phyloP scores from a whole-genome alignment of 106 monocot species.

The Acorus gramineus region DNA sequence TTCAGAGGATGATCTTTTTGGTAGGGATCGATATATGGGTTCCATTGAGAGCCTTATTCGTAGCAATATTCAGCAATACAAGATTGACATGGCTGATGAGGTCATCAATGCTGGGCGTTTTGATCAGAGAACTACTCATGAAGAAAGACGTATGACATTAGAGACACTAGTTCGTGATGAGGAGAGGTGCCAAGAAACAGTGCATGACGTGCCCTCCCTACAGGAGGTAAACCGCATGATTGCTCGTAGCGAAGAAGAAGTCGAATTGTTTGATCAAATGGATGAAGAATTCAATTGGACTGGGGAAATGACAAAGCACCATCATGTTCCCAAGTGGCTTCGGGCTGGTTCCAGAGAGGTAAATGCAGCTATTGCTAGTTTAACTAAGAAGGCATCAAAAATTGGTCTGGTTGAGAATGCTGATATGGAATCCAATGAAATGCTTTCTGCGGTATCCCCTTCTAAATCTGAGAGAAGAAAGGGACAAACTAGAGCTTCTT shows the following conservation, averaged over 20 bases:
- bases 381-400: conserved; percentile 80
- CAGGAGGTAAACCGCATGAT: conserved; percentile 96
- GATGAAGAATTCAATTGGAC: conserved; percentile 94
- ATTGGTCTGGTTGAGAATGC: conserved; percentile 36
- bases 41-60: conserved; percentile 96
- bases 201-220: conserved; percentile 90
- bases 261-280: conserved; percentile 98
- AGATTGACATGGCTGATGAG: conserved; percentile 99
- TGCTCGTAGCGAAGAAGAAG: conserved; percentile 79
- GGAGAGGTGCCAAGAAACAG: conserved; percentile 83
- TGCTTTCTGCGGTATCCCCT: conserved; percentile 18
- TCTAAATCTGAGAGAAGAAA: conserved; percentile 49
- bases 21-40: conserved; percentile 87
- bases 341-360: conserved; percentile 64
- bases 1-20: conserved; percentile 84
- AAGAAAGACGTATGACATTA: conserved; percentile 89
- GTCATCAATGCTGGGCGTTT: conserved; percentile 99
- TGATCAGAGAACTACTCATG: conserved; percentile 97
- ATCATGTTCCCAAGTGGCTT: conserved; percentile 90
- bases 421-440: conserved; percentile 28
- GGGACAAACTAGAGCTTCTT: conserved; percentile 20
- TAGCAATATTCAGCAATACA: conserved; percentile 91
- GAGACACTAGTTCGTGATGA: conserved; percentile 94
- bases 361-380: conserved; percentile 43
- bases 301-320: conserved; percentile 67